Base-by-base conservation (phyloP, 305 asterid genomes). In the Fraxinus latifolia region DNA sequence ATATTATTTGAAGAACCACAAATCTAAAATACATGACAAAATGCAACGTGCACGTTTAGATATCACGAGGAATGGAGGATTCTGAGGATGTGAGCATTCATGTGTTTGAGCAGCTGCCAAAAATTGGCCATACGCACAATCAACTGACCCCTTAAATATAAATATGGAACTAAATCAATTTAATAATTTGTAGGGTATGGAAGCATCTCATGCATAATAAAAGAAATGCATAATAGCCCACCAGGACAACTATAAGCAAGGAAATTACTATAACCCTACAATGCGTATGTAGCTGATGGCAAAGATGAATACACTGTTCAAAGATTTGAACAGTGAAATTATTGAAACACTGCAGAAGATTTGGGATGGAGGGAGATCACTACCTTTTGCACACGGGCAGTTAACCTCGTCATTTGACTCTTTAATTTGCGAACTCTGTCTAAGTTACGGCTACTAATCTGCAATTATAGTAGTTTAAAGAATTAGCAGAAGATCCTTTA, bases 301-400 rank as follows among this genome's bases (percentile, higher is more conserved):
- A 70, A 79, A 0, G 5, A 75, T 33, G 68, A 7, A 58, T 0
- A 58, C 8, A 7, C 14, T 4, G 19, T 58, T 1, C 68, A 21
- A 19, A 21, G 12, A 58, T 58, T 27, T 65, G 33, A 67, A 67
- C 5, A 37, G 33, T 25, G 42, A 29, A 68, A 75, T 72, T 58
- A 7, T 50, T 74, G 17, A 36, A 29, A 32, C 27, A 33, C 12
- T 21, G 36, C 9, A 31, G 32, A 79, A 25, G 74, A 27, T 67
- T 67, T 67, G 74, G 36, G 36, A 67, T 67, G 74, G 33, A 50
- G 79, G 27, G 15, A 1, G 29, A 82, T 58, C 68, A 77, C 29
- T 81, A 95, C 99, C 97, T 95, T 95, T 84, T 93, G 99, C 44
- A 95, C 99, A 17, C 98, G 98, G 75, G 92, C 97, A 79, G 98